phyloP scores from a whole-genome alignment of 805 yeast genomes.

The Pichia eremophila region DNA sequence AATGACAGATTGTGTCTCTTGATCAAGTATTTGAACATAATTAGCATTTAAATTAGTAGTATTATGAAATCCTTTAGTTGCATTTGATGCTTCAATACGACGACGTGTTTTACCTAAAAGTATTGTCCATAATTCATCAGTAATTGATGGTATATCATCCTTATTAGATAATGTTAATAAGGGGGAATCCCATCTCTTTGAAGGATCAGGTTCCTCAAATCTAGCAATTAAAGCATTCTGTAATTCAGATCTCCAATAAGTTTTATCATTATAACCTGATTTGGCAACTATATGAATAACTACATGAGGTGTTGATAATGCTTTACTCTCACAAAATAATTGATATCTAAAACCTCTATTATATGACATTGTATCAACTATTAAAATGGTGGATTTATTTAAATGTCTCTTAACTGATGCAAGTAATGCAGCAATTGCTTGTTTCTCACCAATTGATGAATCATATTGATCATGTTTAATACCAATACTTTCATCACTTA shows the following conservation, averaged over 20 bases:
- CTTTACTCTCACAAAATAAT: conserved; percentile 86
- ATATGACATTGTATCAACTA: conserved; percentile 78
- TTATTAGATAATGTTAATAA: conserved; percentile 58
- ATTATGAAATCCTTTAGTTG: conserved; percentile 53
- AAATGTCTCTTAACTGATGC: conserved; percentile 82
- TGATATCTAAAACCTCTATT: conserved; percentile 95
- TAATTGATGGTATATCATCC: conserved; percentile 48
- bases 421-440: conserved; percentile 75
- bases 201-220: conserved; percentile 86
- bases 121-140: conserved; percentile 28
- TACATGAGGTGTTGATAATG: conserved; percentile 70
- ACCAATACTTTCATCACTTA: conserved; percentile 66
- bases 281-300: conserved; percentile 74
- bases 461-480: conserved; percentile 58
- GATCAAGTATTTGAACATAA: conserved; percentile 72
- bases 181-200: conserved; percentile 91
- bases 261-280: conserved; percentile 19
- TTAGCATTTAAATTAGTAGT: conserved; percentile 70
- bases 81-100: conserved; percentile 42
- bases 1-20: conserved; percentile 56
- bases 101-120: no score
- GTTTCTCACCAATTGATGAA: conserved; percentile 70
- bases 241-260: conserved; percentile 55
- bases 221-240: conserved; percentile 67
- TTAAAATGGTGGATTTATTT: conserved; percentile 59